Evolutionary conservation across 78 protist genomes (phyloP), one percentile per base, ranked within the genome.

Genomic region (Pelomyxa schiedti): DNA sequence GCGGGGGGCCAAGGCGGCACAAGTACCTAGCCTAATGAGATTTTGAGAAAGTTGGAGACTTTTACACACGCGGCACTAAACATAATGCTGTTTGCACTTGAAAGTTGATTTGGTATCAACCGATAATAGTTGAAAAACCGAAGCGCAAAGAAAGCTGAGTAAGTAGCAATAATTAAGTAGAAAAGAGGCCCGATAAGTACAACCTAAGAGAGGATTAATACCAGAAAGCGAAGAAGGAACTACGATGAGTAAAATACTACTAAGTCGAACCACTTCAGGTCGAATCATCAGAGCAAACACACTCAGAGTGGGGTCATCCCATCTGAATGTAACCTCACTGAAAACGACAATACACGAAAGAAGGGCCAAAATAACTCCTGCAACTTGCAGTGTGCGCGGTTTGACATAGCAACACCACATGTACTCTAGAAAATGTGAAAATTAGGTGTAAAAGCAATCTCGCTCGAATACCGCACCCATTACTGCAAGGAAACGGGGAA

Each of bases 1-100:
- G 70, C 70, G 70, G 70, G 37, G 70, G 30, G 29, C 30, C 70
- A 9, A 66, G 70, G 24, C 70, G 8, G 37, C 70, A 66, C 24
- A 66, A 36, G 37, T 22, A 9, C 24, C 70, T 66, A 52, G 36
- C 24, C 63, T n/a, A 52, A 52, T 52, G 63, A 52, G 63, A 52
- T 24, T n/a, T 52, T 52, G 24, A 24, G 63, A 24, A 24, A n/a
- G 24, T n/a, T 52, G 63, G 63, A 24, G 63, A 24, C 36, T 52
- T 24, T 24, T 52, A 24, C 63, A 24, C 24, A 52, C 63, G 63
- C 63, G 29, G 70, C 70, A 9, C 70, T 66, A 36, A 66, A 66
- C 30, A 66, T 9, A 9, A 66, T 66, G 37, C 70, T 66, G 37
- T 66, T 66, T 22, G 29, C 70, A 36, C 28, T 36, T n/a, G 65